phyloP scores from a whole-genome alignment of 1,284 basidiomycete genomes.

The Microbotryomycetes sp. region DNA sequence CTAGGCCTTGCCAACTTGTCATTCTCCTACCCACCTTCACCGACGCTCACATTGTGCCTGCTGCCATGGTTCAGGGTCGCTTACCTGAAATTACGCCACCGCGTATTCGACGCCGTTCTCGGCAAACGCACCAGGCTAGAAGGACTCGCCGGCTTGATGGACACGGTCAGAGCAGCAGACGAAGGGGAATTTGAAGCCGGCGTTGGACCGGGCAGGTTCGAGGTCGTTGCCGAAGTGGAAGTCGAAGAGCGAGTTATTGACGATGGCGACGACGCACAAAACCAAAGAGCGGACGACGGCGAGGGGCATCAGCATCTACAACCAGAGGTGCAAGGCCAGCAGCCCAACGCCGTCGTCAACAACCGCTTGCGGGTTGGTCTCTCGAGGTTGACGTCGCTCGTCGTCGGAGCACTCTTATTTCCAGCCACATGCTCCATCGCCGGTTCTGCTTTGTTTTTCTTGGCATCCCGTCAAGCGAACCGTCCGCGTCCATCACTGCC shows the following conservation, averaged over 20 bases:
- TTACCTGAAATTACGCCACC: conserved; percentile 24
- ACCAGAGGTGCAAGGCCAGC: background rate
- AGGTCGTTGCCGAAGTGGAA: conserved; percentile 21
- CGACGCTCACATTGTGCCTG: conserved; percentile 29
- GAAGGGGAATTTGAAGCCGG: background rate
- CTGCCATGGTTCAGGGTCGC: conserved; percentile 33
- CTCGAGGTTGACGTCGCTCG: conserved; percentile 21
- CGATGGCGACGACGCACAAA: background rate
- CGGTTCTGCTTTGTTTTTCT: conserved; percentile 16
- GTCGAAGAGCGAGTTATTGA: conserved; percentile 6
- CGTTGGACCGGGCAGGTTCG: conserved; percentile 5
- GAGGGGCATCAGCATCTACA: background rate
- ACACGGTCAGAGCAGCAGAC: background rate
- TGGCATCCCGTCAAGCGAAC: conserved; percentile 8
- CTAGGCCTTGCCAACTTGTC: conserved; percentile 31
- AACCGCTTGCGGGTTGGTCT: conserved; percentile 21
- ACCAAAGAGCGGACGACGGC: background rate
- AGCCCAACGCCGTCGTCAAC: background rate
- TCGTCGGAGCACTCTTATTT: conserved; percentile 27
- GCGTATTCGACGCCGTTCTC: conserved; percentile 26
- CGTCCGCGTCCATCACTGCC: background rate
- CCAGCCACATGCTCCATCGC: conserved; percentile 18
- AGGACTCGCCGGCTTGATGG: conserved; percentile 20
- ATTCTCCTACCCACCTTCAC: conserved; percentile 27
- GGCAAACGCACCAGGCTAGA: conserved; percentile 4